A percentile compares a stretch with the other conserved stretches of the same genome.
Evolutionary conservation across 2,329 filamentous ascomycete genomes (phyloP).

Genomic region (Zymoseptoria tritici): DNA sequence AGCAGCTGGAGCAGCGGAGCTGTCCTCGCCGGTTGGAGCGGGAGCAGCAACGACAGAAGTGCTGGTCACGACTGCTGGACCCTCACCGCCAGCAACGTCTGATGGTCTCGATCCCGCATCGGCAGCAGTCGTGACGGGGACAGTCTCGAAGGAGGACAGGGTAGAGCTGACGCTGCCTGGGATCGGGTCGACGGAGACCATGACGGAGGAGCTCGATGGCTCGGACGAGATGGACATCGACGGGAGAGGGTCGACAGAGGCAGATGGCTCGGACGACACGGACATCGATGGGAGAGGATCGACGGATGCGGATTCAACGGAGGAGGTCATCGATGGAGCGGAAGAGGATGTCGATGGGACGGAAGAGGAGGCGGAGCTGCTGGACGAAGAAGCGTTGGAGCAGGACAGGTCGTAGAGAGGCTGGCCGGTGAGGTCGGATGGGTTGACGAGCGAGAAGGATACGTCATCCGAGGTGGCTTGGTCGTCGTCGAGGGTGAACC

Average conservation of each 20-base stretch:
- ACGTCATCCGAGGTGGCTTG: conserved; percentile 31
- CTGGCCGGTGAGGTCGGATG: conserved; percentile 25
- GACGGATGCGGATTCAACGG: neutral
- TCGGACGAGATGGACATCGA: neutral
- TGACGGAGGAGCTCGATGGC: neutral
- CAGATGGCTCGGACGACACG: neutral
- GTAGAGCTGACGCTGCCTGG: neutral
- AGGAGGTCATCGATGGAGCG: conserved; percentile 1
- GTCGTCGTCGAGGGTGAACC: conserved; percentile 66
- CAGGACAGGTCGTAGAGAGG: conserved; percentile 17
- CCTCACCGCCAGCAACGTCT: neutral
- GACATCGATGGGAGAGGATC: neutral
- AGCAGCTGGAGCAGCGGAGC: neutral
- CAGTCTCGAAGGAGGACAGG: neutral
- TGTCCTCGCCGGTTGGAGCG: neutral
- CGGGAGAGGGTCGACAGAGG: neutral
- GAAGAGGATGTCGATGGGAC: conserved; percentile 1
- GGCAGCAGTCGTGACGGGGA: neutral
- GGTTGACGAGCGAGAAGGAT: conserved; percentile 25
- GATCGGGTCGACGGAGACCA: neutral
- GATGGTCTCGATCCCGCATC: neutral
- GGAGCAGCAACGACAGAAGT: neutral
- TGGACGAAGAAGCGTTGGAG: conserved; percentile 39
- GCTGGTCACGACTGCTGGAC: neutral
- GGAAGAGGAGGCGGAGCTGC: conserved; percentile 7